phyloP scores from a whole-genome alignment of 495 filamentous ascomycete species.

The Achaetomiella virescens region DNA sequence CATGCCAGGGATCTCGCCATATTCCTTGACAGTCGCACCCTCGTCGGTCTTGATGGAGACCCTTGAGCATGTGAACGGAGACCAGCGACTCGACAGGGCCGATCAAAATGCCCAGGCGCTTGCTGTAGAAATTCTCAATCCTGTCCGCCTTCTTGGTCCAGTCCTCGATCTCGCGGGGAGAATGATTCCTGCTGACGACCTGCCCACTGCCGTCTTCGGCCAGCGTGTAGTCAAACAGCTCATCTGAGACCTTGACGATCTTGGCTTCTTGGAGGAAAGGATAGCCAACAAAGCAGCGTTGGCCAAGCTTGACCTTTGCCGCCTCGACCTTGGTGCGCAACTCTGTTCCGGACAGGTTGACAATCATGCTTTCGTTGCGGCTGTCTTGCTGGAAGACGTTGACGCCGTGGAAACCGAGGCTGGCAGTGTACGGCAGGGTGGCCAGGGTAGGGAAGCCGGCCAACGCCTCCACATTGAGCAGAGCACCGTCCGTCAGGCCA shows the following conservation, averaged over 20 bases:
- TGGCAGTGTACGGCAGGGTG: constrained; percentile 70
- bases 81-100: constrained; percentile 82
- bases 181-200: constrained; percentile 61
- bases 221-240: constrained; percentile 83
- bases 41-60: constrained; percentile 84
- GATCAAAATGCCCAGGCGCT: constrained; percentile 80
- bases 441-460: constrained; percentile 91
- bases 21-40: constrained; percentile 89
- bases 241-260: constrained; percentile 82
- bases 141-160: constrained; percentile 77
- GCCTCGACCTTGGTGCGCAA: constrained; percentile 59
- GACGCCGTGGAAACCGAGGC: constrained; percentile 82
- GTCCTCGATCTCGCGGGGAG: constrained; percentile 68
- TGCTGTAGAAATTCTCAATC: constrained; percentile 83
- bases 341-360: constrained; percentile 73
- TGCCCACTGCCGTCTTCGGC: constrained; percentile 52
- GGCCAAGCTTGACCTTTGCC: constrained; percentile 73
- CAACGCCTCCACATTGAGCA: constrained; percentile 70
- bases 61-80: constrained; percentile 87
- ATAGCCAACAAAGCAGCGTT: constrained; percentile 87
- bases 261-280: constrained; percentile 94
- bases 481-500: constrained; percentile 81
- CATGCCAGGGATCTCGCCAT: constrained; percentile 78
- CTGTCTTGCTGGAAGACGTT: constrained; percentile 97
- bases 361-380: constrained; percentile 92